These are phyloP conservation scores for Cercospora sp. DNA, from an alignment of 2,329 filamentous ascomycete species.

Conservation along the genomic window DNA sequence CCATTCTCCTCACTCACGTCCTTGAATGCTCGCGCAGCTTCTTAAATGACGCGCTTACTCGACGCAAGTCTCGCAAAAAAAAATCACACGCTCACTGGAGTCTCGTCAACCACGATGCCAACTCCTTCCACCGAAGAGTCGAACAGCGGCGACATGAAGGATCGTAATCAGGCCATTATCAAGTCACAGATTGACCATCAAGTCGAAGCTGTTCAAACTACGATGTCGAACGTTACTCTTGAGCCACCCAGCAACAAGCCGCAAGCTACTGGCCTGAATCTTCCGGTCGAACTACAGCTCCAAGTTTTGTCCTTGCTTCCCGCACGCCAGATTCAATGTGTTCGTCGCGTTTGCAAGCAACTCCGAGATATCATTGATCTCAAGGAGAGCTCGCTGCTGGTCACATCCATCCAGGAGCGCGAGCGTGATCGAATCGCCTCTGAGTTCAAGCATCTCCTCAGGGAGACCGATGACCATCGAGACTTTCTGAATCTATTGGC, in stretches of 20 bases:
- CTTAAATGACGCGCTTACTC: not conserved
- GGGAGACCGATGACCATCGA: not conserved
- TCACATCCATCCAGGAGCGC: not conserved
- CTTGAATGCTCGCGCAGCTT: not conserved
- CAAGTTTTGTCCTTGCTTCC: not conserved
- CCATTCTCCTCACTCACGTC: not conserved
- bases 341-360: not conserved
- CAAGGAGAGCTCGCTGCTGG: not conserved
- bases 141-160: not conserved
- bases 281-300: not conserved
- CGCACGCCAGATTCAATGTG: not conserved
- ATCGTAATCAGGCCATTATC: not conserved
- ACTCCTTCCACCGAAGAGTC: not conserved
- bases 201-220: not conserved
- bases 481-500: not conserved
- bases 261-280: not conserved
- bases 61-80: not conserved
- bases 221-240: not conserved
- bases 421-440: not conserved
- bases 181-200: not conserved
- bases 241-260: not conserved
- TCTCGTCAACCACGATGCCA: not conserved
- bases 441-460: not conserved
- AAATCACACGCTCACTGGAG: not conserved
- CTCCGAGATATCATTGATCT: not conserved